Evolutionary conservation across 1,139 yeast species (phyloP).

Genomic region (Taphrina sp.): DNA sequence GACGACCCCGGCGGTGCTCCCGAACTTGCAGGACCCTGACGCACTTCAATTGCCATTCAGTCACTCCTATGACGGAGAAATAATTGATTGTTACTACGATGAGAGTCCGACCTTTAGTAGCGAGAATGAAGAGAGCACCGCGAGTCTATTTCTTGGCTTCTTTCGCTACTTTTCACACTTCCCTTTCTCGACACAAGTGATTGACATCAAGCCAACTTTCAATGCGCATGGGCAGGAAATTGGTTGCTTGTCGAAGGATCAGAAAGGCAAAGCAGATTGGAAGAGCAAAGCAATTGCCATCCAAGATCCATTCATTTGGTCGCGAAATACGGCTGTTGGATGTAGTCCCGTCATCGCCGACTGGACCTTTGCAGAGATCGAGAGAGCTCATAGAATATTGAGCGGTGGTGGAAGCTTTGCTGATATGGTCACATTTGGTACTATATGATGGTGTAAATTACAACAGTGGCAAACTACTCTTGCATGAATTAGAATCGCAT

Average conservation of each 20-base stretch:
- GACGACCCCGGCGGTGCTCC: constrained; percentile 39
- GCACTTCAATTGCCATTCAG: background rate
- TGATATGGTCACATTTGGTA: constrained; percentile 20
- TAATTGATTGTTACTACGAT: constrained; percentile 39
- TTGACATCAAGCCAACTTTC: constrained; percentile 20
- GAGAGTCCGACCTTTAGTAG: constrained; percentile 33
- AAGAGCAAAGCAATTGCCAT: constrained; percentile 16
- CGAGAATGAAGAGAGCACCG: constrained; percentile 37
- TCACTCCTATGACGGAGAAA: constrained; percentile 37
- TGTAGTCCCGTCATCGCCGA: constrained; percentile 11
- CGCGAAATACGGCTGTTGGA: constrained; percentile 27
- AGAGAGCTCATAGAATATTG: constrained; percentile 7
- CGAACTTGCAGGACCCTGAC: constrained; percentile 30
- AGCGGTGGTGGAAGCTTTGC: constrained; percentile 24
- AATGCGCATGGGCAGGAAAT: background rate
- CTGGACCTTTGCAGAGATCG: constrained; percentile 22
- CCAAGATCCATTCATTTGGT: constrained; percentile 24
- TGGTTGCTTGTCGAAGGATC: constrained; percentile 7
- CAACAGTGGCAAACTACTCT: too few species aligned
- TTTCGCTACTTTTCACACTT: constrained; percentile 39
- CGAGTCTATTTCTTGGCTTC: constrained; percentile 38
- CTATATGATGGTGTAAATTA: too few species aligned
- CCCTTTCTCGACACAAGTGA: constrained; percentile 37
- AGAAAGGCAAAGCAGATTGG: constrained; percentile 19
- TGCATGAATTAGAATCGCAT: too few species aligned